phyloP scores from a whole-genome alignment of 176 grass and related monocot species.

The Poa pratensis region DNA sequence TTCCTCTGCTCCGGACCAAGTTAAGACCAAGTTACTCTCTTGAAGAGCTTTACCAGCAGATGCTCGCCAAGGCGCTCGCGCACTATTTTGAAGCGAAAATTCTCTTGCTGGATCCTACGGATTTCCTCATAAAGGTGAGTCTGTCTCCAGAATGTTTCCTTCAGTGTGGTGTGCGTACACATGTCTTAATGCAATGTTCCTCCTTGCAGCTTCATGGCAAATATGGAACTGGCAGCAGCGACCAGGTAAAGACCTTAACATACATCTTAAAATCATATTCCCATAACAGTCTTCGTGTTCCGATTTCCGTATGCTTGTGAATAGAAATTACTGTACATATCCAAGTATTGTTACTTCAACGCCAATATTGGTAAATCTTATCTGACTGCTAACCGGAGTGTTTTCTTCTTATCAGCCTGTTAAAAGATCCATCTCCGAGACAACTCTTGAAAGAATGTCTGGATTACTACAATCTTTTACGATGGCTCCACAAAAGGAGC shows the following conservation, averaged over 20 bases:
- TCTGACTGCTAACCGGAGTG: conserved; percentile 24
- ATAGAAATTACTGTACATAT: background rate
- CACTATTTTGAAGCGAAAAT: conserved; percentile 88
- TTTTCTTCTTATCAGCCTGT: conserved; percentile 53
- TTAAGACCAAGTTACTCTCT: conserved; percentile 40
- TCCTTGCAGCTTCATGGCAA: conserved; percentile 70
- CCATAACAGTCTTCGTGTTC: background rate
- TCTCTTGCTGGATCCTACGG: conserved; percentile 83
- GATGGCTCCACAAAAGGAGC: conserved; percentile 66
- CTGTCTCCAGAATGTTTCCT: background rate
- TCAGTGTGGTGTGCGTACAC: background rate
- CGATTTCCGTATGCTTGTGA: background rate
- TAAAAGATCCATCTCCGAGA: conserved; percentile 83
- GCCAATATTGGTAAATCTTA: background rate
- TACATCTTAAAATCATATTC: background rate
- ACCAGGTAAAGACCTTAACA: conserved; percentile 51
- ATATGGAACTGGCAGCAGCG: conserved; percentile 63
- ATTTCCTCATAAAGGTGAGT: conserved; percentile 91
- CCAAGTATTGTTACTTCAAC: background rate
- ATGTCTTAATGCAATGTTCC: background rate
- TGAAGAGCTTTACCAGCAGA: conserved; percentile 98
- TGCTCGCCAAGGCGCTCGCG: conserved; percentile 90
- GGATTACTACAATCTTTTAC: conserved; percentile 72
- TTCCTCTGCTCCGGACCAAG: conserved; percentile 20
- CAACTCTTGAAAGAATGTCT: conserved; percentile 70